Percentiles rank a stretch among this genome's conserved stretches.
Conservation (phyloP, 1,284 basidiomycete genomes). For the Pholiota adiposa region DNA sequence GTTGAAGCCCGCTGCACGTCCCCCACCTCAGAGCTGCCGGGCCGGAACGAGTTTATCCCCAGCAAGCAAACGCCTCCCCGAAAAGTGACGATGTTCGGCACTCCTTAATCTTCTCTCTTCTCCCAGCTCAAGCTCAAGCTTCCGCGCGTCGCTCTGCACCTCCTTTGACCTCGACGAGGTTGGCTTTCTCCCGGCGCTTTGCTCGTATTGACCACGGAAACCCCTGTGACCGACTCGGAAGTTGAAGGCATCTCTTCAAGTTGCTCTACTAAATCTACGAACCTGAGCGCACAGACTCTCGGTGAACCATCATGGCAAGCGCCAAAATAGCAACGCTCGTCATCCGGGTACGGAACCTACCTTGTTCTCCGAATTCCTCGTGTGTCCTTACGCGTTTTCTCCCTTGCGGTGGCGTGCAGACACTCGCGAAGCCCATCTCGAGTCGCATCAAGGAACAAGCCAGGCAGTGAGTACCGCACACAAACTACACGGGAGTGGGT, state of each 20-base stretch:
- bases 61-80: no score
- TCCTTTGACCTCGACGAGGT: background rate
- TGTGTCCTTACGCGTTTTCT: background rate
- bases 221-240: background rate
- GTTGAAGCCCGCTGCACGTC: no score
- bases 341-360: constrained; percentile 32
- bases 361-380: background rate
- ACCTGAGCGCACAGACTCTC: no score
- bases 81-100: no score
- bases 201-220: background rate
- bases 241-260: no score
- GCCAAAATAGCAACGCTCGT: constrained; percentile 39
- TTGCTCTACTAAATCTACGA: no score
- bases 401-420: constrained; percentile 47
- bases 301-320: constrained; percentile 32
- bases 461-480: constrained; percentile 61
- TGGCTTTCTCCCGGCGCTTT: background rate
- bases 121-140: no score
- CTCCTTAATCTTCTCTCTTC: no score
- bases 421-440: constrained; percentile 85
- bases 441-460: constrained; percentile 77
- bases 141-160: no score
- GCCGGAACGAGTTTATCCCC: no score
- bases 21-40: no score
- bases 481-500: no score